Evolutionary conservation across 306 rosid genomes (phyloP).

Genomic region (Elaeagnus macrophylla): DNA sequence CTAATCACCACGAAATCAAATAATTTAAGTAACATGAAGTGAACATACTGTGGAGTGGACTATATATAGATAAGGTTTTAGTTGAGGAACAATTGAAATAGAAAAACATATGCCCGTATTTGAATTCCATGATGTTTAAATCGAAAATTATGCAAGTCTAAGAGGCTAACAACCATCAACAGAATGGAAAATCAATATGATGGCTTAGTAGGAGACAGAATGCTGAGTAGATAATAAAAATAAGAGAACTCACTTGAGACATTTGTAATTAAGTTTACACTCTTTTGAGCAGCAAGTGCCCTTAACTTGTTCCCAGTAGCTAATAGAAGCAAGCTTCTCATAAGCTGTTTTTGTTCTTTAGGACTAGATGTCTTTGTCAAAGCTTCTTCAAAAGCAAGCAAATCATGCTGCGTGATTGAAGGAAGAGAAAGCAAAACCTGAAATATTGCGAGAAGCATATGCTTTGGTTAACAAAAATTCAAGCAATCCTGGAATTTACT

Average conservation of each 20-base stretch:
- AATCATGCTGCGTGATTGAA: conserved; percentile 57
- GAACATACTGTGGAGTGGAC: too few relatives aligned
- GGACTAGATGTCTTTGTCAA: conserved; percentile 76
- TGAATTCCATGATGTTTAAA: too few relatives aligned
- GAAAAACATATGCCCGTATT: too few relatives aligned
- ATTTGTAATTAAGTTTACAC: conserved; percentile 76
- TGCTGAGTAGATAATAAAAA: not conserved
- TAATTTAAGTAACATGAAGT: too few relatives aligned
- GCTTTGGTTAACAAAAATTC: conserved; percentile 4
- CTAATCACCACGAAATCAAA: too few relatives aligned
- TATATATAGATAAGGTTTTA: too few relatives aligned
- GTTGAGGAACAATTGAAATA: too few relatives aligned
- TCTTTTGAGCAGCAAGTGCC: conserved; percentile 88
- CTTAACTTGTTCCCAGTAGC: conserved; percentile 87
- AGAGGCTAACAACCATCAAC: not conserved
- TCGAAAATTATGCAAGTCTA: too few relatives aligned
- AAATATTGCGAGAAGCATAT: conserved; percentile 13
- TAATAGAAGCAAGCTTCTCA: conserved; percentile 71
- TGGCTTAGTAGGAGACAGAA: conserved; percentile 7
- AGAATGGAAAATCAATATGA: not conserved
- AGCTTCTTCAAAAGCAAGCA: conserved; percentile 90
- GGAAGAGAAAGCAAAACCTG: conserved; percentile 85
- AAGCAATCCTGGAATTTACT: conserved; percentile 3
- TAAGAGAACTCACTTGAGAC: conserved; percentile 61
- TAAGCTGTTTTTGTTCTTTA: conserved; percentile 85